phyloP scores from a whole-genome alignment of 176 grass and related monocot genomes.

The Melocanna baccifera region DNA sequence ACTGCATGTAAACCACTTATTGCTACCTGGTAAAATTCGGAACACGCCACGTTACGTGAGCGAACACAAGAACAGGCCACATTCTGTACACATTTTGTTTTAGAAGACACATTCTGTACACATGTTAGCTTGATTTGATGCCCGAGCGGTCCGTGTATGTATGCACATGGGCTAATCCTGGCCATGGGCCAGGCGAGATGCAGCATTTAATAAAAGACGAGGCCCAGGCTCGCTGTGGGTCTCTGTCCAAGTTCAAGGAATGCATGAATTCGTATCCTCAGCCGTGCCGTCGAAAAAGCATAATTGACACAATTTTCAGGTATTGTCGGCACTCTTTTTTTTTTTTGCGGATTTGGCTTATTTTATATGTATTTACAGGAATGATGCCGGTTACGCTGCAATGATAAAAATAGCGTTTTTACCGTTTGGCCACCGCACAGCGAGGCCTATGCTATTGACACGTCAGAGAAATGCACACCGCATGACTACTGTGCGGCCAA shows the following conservation, averaged over 20 bases:
- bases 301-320: slow-evolving; percentile 19
- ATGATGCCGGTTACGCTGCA: too few species aligned
- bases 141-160: neutral
- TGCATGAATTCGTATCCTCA: slow-evolving; percentile 12
- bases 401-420: too few species aligned
- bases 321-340: too few species aligned
- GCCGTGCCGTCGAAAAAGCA: neutral
- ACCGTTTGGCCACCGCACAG: too few species aligned
- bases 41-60: slow-evolving; percentile 36
- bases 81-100: slow-evolving; percentile 3
- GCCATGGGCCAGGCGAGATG: neutral
- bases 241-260: slow-evolving; percentile 20
- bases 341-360: too few species aligned
- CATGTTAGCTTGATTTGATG: too few species aligned
- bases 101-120: too few species aligned
- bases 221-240: slow-evolving; percentile 16
- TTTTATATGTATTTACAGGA: too few species aligned
- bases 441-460: too few species aligned
- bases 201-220: slow-evolving; percentile 2
- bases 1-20: neutral
- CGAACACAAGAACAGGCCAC: slow-evolving; percentile 22
- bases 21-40: neutral
- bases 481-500: too few species aligned
- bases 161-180: slow-evolving; percentile 38
- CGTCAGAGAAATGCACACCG: too few species aligned